These are phyloP conservation scores for Umbelopsis sp. DNA, from an alignment of 192 early-diverging fungal genomes.

Conservation along the genomic window DNA sequence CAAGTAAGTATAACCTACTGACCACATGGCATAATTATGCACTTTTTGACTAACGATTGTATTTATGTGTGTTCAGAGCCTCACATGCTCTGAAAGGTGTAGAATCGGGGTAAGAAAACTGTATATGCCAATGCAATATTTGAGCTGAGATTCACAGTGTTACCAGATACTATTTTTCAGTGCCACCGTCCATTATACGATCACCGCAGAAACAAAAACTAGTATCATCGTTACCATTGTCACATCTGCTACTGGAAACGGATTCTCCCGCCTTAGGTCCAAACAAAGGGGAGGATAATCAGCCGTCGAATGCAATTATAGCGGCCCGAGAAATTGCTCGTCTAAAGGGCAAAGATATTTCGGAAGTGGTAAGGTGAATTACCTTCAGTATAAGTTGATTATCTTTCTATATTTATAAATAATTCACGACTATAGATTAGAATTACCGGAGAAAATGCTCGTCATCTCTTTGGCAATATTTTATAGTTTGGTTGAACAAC, in stretches of 20 bases:
- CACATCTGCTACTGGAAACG: conserved; percentile 55
- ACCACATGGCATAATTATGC: neutral
- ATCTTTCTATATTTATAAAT: neutral
- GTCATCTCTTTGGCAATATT: neutral
- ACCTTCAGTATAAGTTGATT: neutral
- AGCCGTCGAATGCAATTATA: conserved; percentile 46
- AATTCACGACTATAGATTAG: conserved; percentile 1
- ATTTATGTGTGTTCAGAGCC: too few species aligned
- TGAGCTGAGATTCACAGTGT: neutral
- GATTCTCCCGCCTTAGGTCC: conserved; percentile 58
- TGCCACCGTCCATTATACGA: conserved; percentile 54
- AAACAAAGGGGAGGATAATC: conserved; percentile 50
- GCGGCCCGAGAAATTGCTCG: conserved; percentile 52
- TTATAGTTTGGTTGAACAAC: neutral
- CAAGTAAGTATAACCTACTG: conserved; percentile 27
- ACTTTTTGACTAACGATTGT: too few species aligned
- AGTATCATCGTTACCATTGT: conserved; percentile 45
- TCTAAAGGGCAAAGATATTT: conserved; percentile 47
- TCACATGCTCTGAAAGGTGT: conserved; percentile 46
- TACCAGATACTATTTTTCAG: conserved; percentile 50
- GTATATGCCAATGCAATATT: neutral
- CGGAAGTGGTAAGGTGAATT: conserved; percentile 41
- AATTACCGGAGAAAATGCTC: conserved; percentile 16
- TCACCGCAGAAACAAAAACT: conserved; percentile 51
- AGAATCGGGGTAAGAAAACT: conserved; percentile 33